Conservation (phyloP, 139 green algal genomes). For the Deuterostichococcus epilithicus region DNA sequence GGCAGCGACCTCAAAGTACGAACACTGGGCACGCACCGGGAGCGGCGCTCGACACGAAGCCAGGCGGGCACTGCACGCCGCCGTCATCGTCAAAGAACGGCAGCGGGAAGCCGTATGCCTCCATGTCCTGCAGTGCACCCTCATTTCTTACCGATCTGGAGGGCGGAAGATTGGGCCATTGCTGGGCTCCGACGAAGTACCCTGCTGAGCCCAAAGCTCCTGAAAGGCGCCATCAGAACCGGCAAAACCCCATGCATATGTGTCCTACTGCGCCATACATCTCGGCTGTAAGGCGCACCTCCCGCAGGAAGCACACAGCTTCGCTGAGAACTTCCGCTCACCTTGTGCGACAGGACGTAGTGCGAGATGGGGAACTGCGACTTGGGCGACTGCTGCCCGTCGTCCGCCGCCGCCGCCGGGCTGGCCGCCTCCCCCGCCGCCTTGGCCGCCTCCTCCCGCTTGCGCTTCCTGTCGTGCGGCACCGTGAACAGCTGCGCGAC, state of each 20-base stretch:
- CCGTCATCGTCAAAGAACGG: conserved; percentile 25
- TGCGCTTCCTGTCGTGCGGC: conserved; percentile 40
- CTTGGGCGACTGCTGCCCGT: background rate
- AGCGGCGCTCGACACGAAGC: background rate
- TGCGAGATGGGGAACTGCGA: conserved; percentile 46
- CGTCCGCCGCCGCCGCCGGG: background rate
- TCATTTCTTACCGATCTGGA: no score
- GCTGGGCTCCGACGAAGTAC: no score
- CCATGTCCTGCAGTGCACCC: conserved; percentile 42
- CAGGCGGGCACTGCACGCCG: background rate
- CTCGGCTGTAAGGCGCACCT: no score
- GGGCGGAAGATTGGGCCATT: no score
- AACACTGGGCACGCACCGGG: background rate
- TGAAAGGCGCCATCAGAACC: no score
- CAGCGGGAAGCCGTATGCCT: conserved; percentile 47
- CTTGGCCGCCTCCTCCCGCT: conserved; percentile 22
- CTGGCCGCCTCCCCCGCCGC: background rate
- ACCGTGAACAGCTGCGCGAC: conserved; percentile 43
- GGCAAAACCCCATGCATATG: no score
- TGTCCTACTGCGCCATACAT: no score
- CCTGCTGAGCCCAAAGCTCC: no score
- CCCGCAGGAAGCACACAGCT: no score
- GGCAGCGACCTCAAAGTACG: background rate
- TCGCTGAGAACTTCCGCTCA: no score
- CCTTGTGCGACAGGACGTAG: conserved; percentile 36